Percentiles rank a stretch among this genome's conserved stretches.
These are phyloP conservation scores for Naganishia vishniacii DNA, from an alignment of 768 basidiomycete species.

Conservation along the genomic window DNA sequence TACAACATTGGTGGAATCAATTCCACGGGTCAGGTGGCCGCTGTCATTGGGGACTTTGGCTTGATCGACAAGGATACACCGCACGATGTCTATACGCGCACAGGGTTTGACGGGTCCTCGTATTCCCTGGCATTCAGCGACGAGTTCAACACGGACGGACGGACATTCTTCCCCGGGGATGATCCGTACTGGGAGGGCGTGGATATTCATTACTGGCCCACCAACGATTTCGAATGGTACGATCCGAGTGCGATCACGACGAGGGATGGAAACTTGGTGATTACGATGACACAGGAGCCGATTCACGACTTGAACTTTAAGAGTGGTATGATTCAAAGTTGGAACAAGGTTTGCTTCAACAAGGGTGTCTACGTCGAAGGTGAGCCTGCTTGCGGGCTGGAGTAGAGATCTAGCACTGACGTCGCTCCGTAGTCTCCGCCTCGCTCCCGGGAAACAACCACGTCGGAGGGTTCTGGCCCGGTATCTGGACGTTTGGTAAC, in stretches of 20 bases:
- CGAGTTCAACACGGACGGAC: slow-evolving; percentile 68
- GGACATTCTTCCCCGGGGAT: slow-evolving; percentile 57
- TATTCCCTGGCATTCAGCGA: slow-evolving; percentile 85
- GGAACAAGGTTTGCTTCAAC: slow-evolving; percentile 79
- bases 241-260: slow-evolving; percentile 23
- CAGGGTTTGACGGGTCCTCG: slow-evolving; percentile 62
- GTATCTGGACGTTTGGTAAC: slow-evolving; percentile 80
- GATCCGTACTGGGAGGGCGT: slow-evolving; percentile 81
- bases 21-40: slow-evolving; percentile 76
- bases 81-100: slow-evolving; percentile 54
- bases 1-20: slow-evolving; percentile 91
- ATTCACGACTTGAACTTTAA: slow-evolving; percentile 77
- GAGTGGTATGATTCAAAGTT: slow-evolving; percentile 59
- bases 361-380: slow-evolving; percentile 60
- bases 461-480: slow-evolving; percentile 63
- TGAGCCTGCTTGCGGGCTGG: background rate
- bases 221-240: slow-evolving; percentile 34
- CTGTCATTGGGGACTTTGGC: slow-evolving; percentile 60
- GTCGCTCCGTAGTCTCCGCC: slow-evolving; percentile 32
- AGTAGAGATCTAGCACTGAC: background rate
- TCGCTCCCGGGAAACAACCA: slow-evolving; percentile 44
- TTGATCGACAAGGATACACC: slow-evolving; percentile 79
- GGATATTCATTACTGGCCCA: slow-evolving; percentile 67
- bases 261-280: slow-evolving; percentile 8
- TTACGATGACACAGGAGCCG: slow-evolving; percentile 63